Conservation (phyloP, 139 green algal genomes). For the Coelastrella sp. region DNA sequence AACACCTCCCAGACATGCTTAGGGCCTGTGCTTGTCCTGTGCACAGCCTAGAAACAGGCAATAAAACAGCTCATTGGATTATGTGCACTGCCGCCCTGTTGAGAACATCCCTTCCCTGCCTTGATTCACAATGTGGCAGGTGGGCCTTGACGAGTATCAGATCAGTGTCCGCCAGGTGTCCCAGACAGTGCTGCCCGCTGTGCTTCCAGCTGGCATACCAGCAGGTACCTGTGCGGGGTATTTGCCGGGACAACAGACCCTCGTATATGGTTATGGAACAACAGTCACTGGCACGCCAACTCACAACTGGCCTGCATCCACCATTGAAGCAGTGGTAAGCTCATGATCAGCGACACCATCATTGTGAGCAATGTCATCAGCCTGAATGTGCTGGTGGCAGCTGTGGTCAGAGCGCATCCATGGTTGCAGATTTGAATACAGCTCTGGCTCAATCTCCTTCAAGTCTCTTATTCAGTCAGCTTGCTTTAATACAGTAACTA, state of each 20-base stretch:
- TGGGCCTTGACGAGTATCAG: neutral
- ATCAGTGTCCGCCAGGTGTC: neutral
- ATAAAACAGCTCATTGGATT: neutral
- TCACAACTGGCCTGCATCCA: slow-evolving; percentile 22
- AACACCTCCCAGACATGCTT: neutral
- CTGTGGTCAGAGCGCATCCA: neutral
- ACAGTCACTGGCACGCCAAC: neutral
- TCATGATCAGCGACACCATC: too few species aligned
- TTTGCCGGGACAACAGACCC: neutral
- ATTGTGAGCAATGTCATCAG: neutral
- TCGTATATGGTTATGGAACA: neutral
- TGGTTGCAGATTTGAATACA: too few species aligned
- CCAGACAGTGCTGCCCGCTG: neutral
- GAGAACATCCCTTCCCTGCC: neutral
- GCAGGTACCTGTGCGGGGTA: neutral
- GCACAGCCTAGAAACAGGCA: too few species aligned
- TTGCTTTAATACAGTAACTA: too few species aligned
- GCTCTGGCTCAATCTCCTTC: too few species aligned
- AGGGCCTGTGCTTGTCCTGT: neutral
- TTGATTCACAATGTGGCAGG: neutral
- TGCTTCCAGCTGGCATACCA: neutral
- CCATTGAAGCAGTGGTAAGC: slow-evolving; percentile 5
- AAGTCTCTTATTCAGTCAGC: too few species aligned
- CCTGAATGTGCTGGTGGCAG: neutral
- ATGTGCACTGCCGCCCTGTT: neutral